A percentile compares a stretch with the other conserved stretches of the same genome.
These are phyloP conservation scores for Psilocybe azurescens DNA, from an alignment of 768 basidiomycete species.

Conservation along the genomic window DNA sequence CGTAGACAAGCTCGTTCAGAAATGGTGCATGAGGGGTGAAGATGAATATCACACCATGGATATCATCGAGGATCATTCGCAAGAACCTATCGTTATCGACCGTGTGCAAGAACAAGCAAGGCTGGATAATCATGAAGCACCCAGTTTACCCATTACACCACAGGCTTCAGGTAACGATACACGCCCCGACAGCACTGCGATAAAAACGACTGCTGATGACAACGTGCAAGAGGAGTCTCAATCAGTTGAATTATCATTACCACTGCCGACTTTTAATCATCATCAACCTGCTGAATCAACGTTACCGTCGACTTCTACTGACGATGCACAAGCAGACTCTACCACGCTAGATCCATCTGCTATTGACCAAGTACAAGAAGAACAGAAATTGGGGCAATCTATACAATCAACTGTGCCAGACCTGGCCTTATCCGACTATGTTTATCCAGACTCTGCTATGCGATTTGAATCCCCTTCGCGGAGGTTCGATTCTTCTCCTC, in stretches of 20 bases:
- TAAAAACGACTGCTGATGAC: too few relatives aligned
- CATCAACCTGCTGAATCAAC: too few relatives aligned
- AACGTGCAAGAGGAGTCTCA: too few relatives aligned
- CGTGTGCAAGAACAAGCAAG: not conserved
- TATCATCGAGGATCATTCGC: not conserved
- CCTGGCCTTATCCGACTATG: not conserved
- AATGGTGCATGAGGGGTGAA: conserved; percentile 50
- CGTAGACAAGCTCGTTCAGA: conserved; percentile 38
- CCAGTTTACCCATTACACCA: not conserved
- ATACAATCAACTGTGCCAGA: not conserved
- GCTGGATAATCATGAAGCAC: not conserved
- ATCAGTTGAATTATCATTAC: too few relatives aligned
- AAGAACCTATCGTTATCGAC: not conserved
- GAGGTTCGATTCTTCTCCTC: conserved; percentile 22
- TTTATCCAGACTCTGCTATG: not conserved
- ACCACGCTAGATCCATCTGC: not conserved
- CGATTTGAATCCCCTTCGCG: conserved; percentile 27
- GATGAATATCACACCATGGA: not conserved
- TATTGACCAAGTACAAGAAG: conserved; percentile 4
- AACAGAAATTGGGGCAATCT: not conserved
- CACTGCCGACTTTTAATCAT: too few relatives aligned
- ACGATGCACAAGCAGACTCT: not conserved
- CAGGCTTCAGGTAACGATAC: not conserved
- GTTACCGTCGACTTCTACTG: too few relatives aligned
- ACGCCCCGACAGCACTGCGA: too few relatives aligned